Conservation (phyloP, 2,329 filamentous ascomycete species). For the Bipolaris sorokiniana region DNA sequence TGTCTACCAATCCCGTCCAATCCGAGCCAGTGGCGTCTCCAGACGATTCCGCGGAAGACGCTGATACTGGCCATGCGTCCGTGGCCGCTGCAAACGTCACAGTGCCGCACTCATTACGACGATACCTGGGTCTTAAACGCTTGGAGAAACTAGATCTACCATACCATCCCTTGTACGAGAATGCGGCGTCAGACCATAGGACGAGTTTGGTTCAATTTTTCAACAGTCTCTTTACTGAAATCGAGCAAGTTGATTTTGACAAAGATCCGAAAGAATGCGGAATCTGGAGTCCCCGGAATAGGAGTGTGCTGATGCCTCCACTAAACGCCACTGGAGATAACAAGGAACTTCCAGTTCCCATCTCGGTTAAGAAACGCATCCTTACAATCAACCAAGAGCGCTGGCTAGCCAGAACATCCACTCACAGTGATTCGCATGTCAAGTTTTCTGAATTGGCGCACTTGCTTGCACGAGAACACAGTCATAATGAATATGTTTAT, state of each 20-base stretch:
- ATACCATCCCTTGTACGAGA: slow-evolving; percentile 22
- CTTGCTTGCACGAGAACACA: slow-evolving; percentile 65
- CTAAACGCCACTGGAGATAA: background rate
- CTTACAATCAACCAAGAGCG: slow-evolving; percentile 53
- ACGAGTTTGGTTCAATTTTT: slow-evolving; percentile 25
- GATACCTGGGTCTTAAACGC: slow-evolving; percentile 17
- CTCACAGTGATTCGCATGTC: slow-evolving; percentile 58
- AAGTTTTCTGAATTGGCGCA: slow-evolving; percentile 68
- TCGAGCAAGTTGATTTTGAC: slow-evolving; percentile 24
- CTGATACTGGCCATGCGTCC: background rate
- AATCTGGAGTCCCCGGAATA: slow-evolving; percentile 18
- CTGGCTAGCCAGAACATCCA: slow-evolving; percentile 65
- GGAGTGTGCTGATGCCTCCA: slow-evolving; percentile 20
- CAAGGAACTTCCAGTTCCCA: slow-evolving; percentile 6
- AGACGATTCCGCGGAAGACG: background rate
- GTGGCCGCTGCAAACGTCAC: background rate
- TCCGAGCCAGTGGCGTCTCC: slow-evolving; percentile 7
- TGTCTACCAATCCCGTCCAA: slow-evolving; percentile 4
- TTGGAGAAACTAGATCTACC: slow-evolving; percentile 27
- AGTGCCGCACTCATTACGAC: background rate
- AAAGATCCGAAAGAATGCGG: slow-evolving; percentile 20
- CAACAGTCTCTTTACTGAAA: slow-evolving; percentile 26
- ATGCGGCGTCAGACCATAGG: slow-evolving; percentile 2
- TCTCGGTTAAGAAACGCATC: slow-evolving; percentile 28
- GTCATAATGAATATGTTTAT: slow-evolving; percentile 63